Evolutionary conservation across 1,139 yeast genomes (phyloP).

Genomic region (Geotrichum reessii): DNA sequence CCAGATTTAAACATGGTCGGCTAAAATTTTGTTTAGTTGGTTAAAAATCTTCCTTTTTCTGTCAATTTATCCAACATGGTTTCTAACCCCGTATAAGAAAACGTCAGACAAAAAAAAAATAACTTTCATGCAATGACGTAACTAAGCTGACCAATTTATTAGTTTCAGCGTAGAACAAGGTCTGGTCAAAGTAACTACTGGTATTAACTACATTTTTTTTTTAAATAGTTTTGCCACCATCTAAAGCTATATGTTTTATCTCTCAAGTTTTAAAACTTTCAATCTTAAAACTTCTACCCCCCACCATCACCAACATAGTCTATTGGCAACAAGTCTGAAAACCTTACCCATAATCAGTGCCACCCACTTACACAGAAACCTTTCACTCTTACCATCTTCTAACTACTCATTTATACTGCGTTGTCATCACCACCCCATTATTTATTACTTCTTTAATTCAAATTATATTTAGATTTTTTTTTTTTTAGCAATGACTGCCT

Average conservation of each 20-base stretch:
- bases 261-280: not conserved
- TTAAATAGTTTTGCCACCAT: not conserved
- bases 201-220: not conserved
- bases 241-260: not conserved
- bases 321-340: not conserved
- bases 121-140: not conserved
- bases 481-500: conserved; percentile 22
- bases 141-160: not conserved
- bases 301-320: not conserved
- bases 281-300: not conserved
- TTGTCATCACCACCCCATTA: not conserved
- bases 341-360: not conserved
- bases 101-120: no score
- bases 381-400: not conserved
- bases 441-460: not conserved
- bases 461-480: not conserved
- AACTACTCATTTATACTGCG: not conserved
- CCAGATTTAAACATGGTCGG: not conserved
- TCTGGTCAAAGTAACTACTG: not conserved
- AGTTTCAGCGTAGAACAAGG: not conserved
- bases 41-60: not conserved
- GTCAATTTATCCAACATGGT: not conserved
- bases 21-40: not conserved
- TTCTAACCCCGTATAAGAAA: no score
- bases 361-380: not conserved